phyloP scores from a whole-genome alignment of 176 grass and related monocot genomes.

The Musa itinerans region DNA sequence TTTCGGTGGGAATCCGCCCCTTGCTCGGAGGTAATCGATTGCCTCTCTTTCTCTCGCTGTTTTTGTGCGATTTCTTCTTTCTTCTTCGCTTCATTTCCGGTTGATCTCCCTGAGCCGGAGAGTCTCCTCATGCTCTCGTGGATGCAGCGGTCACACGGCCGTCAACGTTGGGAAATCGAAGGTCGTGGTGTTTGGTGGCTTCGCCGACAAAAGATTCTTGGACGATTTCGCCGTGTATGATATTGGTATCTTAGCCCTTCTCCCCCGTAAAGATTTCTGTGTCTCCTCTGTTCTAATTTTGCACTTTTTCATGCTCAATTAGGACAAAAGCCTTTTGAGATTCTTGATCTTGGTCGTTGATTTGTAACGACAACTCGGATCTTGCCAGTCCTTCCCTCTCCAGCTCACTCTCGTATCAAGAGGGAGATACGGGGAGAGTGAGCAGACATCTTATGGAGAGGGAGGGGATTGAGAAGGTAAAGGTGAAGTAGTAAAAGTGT shows the following conservation, averaged over 20 bases:
- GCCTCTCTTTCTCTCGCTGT: not conserved
- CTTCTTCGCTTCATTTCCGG: not conserved
- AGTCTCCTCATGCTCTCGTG: not conserved
- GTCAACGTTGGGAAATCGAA: constrained; percentile 75
- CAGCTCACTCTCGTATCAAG: not conserved
- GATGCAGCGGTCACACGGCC: constrained; percentile 69
- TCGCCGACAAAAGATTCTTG: constrained; percentile 77
- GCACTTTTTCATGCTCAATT: not conserved
- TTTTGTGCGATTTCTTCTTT: too few species aligned
- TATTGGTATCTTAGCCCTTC: constrained; percentile 34
- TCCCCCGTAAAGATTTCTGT: not conserved
- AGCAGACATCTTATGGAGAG: too few species aligned
- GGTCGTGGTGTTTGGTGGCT: constrained; percentile 83
- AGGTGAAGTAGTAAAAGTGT: too few species aligned
- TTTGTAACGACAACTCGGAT: constrained; percentile 43
- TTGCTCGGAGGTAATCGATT: constrained; percentile 55
- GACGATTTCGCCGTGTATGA: constrained; percentile 71
- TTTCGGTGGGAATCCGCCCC: constrained; percentile 54
- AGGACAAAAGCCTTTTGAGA: not conserved
- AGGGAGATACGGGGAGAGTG: too few species aligned
- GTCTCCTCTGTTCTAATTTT: not conserved
- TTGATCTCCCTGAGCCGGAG: not conserved
- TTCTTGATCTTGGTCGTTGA: constrained; percentile 30
- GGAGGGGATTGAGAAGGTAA: too few species aligned
- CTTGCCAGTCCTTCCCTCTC: not conserved